Base-by-base conservation (phyloP, 805 yeast species). In the Metschnikowia santaceciliae region DNA sequence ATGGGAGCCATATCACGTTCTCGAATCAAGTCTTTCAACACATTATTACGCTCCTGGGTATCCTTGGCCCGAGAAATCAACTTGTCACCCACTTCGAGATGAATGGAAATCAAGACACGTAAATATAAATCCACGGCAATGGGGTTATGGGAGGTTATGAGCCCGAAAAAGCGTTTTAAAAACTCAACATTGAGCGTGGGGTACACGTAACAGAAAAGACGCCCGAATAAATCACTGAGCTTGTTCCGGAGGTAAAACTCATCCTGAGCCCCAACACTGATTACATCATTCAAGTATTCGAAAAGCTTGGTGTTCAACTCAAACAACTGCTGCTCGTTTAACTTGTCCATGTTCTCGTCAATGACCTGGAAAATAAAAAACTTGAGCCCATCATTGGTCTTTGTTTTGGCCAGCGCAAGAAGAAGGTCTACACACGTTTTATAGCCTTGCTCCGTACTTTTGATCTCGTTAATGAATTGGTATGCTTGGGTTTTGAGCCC, bases 11-110 rank as follows among this genome's bases (percentile, higher is more conserved):
- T 84, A 65, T 90, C 97, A 46, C 81, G 77, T 11, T 76, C 75
- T 67, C 99, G 79, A 58, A 94, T 85, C 23, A 80, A 75, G 67
- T 94, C 99, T 64, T 94, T 94, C 54, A 94, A 74, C 41, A 72
- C 68, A 58, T 79, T 85, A 66, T 87, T 88, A 60, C 88, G 80
- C 42, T 83, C 84, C 42, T 79, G 80, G 14, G 77, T 67, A 22
- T 79, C 80, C 57, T 81, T 81, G 17, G 86, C 81, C 60, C 96
- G 80, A 32, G 83, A 70, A 56, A 90, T 86, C 57, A 91, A 78
- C 63, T 88, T 94, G 66, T 94, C 99, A 33, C 96, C 99, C 58
- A 94, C 90, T 68, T 91, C 97, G 30, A 84, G 84, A 66, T 94
- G 97, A 53, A 94, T 82, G 32, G 86, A 80, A 40, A 83, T 67